Percentiles rank a stretch among this genome's conserved stretches.
phyloP scores from a whole-genome alignment of 352 stramenopile species.

The Globisporangium mamillatum region DNA sequence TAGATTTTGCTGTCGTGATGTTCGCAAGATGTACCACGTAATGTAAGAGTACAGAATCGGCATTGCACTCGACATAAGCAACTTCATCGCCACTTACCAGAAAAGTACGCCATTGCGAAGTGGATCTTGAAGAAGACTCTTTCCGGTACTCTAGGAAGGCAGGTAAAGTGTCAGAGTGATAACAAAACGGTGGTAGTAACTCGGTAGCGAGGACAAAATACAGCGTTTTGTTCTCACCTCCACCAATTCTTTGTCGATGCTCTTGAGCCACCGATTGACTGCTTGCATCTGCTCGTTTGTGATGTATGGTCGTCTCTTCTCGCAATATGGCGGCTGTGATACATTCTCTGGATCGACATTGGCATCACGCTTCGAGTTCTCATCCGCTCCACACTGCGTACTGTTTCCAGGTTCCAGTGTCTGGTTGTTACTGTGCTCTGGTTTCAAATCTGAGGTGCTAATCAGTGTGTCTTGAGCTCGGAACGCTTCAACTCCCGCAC shows the following conservation, averaged over 20 bases:
- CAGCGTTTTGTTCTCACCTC: constrained; percentile 6
- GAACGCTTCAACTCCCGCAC: neutral
- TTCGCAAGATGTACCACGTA: neutral
- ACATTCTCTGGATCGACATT: neutral
- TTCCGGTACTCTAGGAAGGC: constrained; percentile 2
- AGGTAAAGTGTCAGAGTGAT: neutral
- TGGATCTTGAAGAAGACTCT: constrained; percentile 17
- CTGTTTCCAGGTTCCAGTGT: neutral
- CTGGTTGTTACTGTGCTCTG: neutral
- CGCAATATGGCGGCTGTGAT: constrained; percentile 3
- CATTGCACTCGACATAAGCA: neutral
- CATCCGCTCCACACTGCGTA: neutral
- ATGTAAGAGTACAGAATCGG: neutral
- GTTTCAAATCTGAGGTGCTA: neutral
- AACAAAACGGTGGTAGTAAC: neutral
- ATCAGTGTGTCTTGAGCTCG: neutral
- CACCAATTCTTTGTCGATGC: constrained; percentile 10
- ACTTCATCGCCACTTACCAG: constrained; percentile 10
- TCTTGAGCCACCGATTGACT: constrained; percentile 23
- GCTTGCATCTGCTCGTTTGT: constrained; percentile 28
- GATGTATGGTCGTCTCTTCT: constrained; percentile 23
- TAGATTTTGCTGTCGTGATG: constrained; percentile 6
- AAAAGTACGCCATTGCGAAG: constrained; percentile 18
- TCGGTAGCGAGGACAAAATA: neutral
- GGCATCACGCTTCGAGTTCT: constrained; percentile 1